Percentiles rank a stretch among this genome's conserved stretches.
Evolutionary conservation across 1,139 yeast genomes (phyloP).

Genomic region (Petasospora rhodanensis): DNA sequence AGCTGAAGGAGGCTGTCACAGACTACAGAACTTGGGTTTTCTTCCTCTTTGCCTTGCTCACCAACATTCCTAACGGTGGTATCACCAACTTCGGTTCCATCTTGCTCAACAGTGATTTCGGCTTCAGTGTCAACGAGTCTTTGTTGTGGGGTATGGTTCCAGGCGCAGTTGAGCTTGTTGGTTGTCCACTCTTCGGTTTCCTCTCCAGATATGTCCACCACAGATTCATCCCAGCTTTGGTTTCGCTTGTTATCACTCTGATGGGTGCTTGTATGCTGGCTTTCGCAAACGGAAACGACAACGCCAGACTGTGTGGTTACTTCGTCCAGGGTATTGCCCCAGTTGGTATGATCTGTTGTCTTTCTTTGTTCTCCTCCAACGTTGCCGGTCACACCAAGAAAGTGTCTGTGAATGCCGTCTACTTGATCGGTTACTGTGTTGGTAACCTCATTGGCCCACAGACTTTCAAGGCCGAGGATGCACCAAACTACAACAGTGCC

Average conservation of each 20-base stretch:
- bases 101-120: constrained; percentile 34
- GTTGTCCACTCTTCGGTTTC: constrained; percentile 27
- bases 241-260: constrained; percentile 34
- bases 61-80: constrained; percentile 52
- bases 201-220: constrained; percentile 37
- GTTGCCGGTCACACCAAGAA: constrained; percentile 30
- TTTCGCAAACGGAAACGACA: constrained; percentile 31
- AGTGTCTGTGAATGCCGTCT: constrained; percentile 37
- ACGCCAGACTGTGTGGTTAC: constrained; percentile 41
- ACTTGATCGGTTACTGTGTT: constrained; percentile 48
- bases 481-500: constrained; percentile 39
- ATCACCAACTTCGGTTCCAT: constrained; percentile 40
- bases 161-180: constrained; percentile 32
- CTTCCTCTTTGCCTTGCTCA: constrained; percentile 34
- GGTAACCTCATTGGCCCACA: constrained; percentile 48
- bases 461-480: constrained; percentile 35
- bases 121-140: constrained; percentile 32
- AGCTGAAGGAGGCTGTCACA: constrained; percentile 40
- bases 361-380: constrained; percentile 28
- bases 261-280: constrained; percentile 45
- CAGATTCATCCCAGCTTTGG: constrained; percentile 31
- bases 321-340: constrained; percentile 30
- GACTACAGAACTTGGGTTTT: constrained; percentile 46
- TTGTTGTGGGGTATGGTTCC: constrained; percentile 35
- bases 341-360: constrained; percentile 31